phyloP scores from a whole-genome alignment of 805 yeast species.

The Kodamaea kakaduensis region DNA sequence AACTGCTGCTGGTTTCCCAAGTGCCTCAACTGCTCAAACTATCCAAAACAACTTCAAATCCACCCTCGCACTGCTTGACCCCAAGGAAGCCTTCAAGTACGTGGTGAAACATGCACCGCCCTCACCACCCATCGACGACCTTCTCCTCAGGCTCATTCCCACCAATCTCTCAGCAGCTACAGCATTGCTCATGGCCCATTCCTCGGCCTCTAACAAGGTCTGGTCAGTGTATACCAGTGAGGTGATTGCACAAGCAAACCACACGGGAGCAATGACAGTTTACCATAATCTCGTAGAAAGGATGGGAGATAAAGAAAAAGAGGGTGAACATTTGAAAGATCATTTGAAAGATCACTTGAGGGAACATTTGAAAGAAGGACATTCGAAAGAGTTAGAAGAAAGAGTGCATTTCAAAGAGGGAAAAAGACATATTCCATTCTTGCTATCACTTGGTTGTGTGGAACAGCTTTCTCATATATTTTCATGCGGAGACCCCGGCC shows the following conservation, averaged over 20 bases:
- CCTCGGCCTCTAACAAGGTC: conserved; percentile 25
- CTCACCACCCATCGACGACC: conserved; percentile 4
- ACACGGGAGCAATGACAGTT: conserved; percentile 29
- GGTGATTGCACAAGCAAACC: conserved; percentile 22
- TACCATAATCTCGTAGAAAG: conserved; percentile 36
- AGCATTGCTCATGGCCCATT: conserved; percentile 16
- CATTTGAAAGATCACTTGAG: no score
- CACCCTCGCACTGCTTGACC: no score
- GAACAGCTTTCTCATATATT: conserved; percentile 28
- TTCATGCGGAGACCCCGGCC: conserved; percentile 20
- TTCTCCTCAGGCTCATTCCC: conserved; percentile 16
- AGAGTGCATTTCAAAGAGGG: no score
- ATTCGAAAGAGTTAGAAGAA: no score
- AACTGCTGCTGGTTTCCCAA: no score
- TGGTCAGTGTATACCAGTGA: conserved; percentile 30
- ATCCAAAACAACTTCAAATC: no score
- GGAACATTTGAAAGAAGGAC: no score
- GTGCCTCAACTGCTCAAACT: no score
- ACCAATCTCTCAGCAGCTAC: conserved; percentile 24
- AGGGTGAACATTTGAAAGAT: no score
- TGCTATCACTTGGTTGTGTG: conserved; percentile 26
- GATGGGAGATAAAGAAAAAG: no score
- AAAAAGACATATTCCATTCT: conserved; percentile 29
- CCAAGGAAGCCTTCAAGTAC: not conserved
- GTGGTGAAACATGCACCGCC: not conserved